These are phyloP conservation scores for Diaporthe capsici DNA, from an alignment of 2,329 filamentous ascomycete genomes.

Conservation along the genomic window DNA sequence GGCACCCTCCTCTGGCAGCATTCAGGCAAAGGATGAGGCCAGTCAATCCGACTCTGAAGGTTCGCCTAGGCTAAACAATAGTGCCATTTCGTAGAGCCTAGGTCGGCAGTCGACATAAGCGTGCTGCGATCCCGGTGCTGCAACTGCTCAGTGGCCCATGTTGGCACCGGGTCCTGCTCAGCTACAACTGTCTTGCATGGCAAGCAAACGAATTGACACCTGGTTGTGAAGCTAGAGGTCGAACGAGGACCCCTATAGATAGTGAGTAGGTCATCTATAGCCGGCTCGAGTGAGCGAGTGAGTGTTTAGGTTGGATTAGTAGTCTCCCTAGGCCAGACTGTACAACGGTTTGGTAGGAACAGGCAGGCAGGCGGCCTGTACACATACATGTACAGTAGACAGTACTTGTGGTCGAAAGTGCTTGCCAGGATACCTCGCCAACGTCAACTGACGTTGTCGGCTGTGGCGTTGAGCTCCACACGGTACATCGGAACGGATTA, in stretches of 20 bases:
- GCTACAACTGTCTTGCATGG: background rate
- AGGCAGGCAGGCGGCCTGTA: background rate
- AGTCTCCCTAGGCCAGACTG: background rate
- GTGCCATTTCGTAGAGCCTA: background rate
- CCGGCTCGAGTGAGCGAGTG: background rate
- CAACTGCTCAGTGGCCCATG: background rate
- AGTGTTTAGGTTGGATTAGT: background rate
- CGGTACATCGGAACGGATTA: background rate
- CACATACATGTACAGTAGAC: background rate
- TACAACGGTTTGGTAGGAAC: background rate
- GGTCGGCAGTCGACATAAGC: background rate
- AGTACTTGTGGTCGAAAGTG: background rate
- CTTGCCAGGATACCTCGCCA: background rate
- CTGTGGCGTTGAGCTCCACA: slow-evolving; percentile 14
- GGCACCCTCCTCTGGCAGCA: background rate
- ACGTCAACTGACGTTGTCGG: no score
- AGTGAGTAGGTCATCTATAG: background rate
- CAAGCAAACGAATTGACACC: background rate
- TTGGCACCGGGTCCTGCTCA: background rate
- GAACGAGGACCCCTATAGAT: background rate
- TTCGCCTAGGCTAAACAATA: slow-evolving; percentile 17
- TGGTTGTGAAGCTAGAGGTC: background rate
- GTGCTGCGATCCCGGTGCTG: background rate
- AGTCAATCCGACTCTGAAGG: slow-evolving; percentile 19
- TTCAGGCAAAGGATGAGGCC: background rate